These are phyloP conservation scores for Termitomyces sp. DNA, from an alignment of 768 basidiomycete genomes.

Conservation along the genomic window DNA sequence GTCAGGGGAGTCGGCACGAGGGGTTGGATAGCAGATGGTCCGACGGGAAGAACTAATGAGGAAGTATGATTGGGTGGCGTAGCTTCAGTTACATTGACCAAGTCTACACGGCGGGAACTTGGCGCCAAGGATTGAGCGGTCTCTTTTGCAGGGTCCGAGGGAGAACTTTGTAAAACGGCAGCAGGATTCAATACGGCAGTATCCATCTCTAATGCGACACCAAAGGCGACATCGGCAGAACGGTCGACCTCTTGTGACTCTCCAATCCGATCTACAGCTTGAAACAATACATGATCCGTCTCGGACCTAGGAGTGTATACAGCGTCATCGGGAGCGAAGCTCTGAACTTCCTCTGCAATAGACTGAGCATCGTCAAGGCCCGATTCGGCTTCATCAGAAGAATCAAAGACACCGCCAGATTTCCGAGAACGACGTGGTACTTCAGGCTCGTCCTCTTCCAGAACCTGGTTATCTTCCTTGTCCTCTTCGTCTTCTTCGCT, in stretches of 20 bases:
- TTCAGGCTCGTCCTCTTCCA: conserved; percentile 26
- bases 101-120: conserved; percentile 4
- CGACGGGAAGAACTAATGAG: not conserved
- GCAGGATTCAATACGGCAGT: conserved; percentile 10
- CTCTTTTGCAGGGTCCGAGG: not conserved
- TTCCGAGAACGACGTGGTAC: conserved; percentile 25
- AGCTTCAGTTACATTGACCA: not conserved
- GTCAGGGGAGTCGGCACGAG: not conserved
- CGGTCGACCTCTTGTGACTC: conserved; percentile 27
- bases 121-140: conserved; percentile 14
- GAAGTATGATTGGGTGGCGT: conserved; percentile 4
- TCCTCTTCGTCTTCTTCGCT: conserved; percentile 34
- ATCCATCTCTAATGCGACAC: conserved; percentile 28
- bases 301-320: not conserved
- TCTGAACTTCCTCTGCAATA: conserved; percentile 6
- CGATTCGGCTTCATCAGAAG: conserved; percentile 28
- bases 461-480: conserved; percentile 29
- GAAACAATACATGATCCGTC: conserved; percentile 21
- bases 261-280: conserved; percentile 22
- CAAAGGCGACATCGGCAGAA: conserved; percentile 27
- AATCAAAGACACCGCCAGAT: conserved; percentile 7
- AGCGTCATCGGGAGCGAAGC: not conserved
- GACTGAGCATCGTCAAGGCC: conserved; percentile 30
- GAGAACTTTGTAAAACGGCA: not conserved
- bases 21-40: conserved; percentile 1